Conservation (phyloP, 495 filamentous ascomycete species). For the Penicillium flavigenum region DNA sequence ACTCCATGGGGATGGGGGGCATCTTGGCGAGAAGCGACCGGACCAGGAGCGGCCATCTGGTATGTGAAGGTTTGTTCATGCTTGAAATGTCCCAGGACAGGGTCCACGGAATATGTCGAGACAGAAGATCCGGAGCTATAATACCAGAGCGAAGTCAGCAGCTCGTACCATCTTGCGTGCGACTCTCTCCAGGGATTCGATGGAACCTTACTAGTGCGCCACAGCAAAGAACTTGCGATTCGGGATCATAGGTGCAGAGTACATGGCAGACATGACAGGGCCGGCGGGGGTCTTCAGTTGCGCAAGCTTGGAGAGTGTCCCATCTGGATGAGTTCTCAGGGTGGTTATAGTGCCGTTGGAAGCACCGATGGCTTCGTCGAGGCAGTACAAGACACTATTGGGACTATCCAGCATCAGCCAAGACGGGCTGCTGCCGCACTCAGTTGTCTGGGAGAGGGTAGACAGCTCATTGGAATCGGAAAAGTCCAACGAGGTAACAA, state of each 20-base stretch:
- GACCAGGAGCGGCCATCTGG: constrained; percentile 43
- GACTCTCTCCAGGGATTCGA: not conserved
- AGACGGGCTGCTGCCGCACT: constrained; percentile 23
- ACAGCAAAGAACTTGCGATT: constrained; percentile 22
- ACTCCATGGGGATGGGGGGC: constrained; percentile 62
- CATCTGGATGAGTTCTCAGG: constrained; percentile 17
- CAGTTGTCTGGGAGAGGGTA: constrained; percentile 11
- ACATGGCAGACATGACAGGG: constrained; percentile 23
- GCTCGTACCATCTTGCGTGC: not conserved
- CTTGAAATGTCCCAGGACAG: constrained; percentile 15
- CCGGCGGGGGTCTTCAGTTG: constrained; percentile 17
- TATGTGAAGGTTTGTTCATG: constrained; percentile 48
- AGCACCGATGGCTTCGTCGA: constrained; percentile 21
- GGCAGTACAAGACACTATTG: constrained; percentile 18
- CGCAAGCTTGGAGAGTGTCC: constrained; percentile 12
- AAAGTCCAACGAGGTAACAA: constrained; percentile 13
- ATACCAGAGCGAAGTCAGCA: not conserved
- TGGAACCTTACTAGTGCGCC: constrained; percentile 34
- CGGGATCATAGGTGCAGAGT: constrained; percentile 11
- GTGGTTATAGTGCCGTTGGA: constrained; percentile 24
- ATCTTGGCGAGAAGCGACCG: constrained; percentile 52
- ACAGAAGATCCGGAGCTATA: constrained; percentile 21
- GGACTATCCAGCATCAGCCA: constrained; percentile 24
- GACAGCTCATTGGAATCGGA: constrained; percentile 11
- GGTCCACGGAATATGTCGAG: constrained; percentile 19